Base-by-base conservation (phyloP, 2,329 filamentous ascomycete genomes). In the Teratosphaeriaceae sp. region DNA sequence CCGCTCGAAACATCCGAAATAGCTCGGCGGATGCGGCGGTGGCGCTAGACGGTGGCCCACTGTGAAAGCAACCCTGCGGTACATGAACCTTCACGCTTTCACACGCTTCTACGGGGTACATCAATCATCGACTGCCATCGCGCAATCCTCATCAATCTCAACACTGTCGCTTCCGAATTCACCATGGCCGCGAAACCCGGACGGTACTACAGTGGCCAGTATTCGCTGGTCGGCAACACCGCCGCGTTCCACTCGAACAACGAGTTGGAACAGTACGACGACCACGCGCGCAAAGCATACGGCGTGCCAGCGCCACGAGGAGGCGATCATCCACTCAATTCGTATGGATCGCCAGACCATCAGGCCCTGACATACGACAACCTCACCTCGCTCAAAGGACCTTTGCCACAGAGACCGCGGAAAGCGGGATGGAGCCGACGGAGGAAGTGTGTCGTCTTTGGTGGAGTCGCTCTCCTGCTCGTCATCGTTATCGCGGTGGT, bases 381-480 rank as follows among this genome's bases (percentile, higher is more conserved):
- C 24, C 24, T 39, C 5, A 39, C 20, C 5, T 19, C 37, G 7
- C 37, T 39, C 15, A 39, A 39, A 39, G 37, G 37, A 39, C 37
- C 37, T 12, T 9, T 22, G 18, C 37, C 37, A n/a, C 24, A 27
- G 29, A 12, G 24, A 39, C 37, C 37, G 18, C 35, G 20, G 9
- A 39, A 39, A 29, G 13, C 37, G 11, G 23, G 44, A 20, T 54
- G 52, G 49, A 52, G 45, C 37, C 33, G 43, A 15, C 18, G 44
- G 43, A 44, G 53, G 31, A 56, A 51, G 45, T 54, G 51, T 30
- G 46, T 52, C 21, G 45, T 61, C 7, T 48, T 54, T 42, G 38
- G 45, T 16, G 34, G 43, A 16, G 39, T 51, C 24, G 35, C 45
- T 16, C 21, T 51, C 12, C 42, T 48, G 20, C 33, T 51, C 19